A percentile compares a stretch with the other conserved stretches of the same genome.
phyloP scores from a whole-genome alignment of 495 filamentous ascomycete species.

The Penicillium arizonense region DNA sequence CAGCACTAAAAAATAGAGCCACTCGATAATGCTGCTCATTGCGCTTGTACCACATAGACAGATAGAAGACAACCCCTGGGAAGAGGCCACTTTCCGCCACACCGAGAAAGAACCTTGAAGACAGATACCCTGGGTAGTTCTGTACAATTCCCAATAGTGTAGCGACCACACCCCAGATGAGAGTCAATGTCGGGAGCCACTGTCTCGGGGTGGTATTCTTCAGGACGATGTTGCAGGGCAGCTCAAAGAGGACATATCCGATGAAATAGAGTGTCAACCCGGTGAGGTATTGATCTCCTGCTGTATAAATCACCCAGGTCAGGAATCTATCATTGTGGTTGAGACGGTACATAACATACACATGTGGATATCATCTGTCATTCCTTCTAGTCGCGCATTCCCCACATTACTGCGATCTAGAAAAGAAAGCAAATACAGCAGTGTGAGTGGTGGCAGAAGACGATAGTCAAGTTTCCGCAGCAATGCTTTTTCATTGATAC shows the following conservation, averaged over 20 bases:
- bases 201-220: slow-evolving; percentile 66
- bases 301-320: slow-evolving; percentile 19
- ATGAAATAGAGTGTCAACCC: slow-evolving; percentile 74
- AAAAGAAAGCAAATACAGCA: slow-evolving; percentile 72
- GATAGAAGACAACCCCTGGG: slow-evolving; percentile 76
- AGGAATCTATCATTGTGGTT: background rate
- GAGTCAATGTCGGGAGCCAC: slow-evolving; percentile 56
- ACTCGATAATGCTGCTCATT: slow-evolving; percentile 71
- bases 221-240: slow-evolving; percentile 72
- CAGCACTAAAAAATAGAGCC: slow-evolving; percentile 72
- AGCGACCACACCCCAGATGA: slow-evolving; percentile 63
- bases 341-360: slow-evolving; percentile 26
- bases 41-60: slow-evolving; percentile 84
- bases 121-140: slow-evolving; percentile 62
- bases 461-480: slow-evolving; percentile 64
- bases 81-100: slow-evolving; percentile 58
- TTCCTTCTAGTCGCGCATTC: slow-evolving; percentile 60
- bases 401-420: slow-evolving; percentile 73
- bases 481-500: slow-evolving; percentile 59
- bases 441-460: slow-evolving; percentile 63
- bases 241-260: slow-evolving; percentile 69
- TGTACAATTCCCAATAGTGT: slow-evolving; percentile 70
- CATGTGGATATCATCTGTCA: slow-evolving; percentile 63
- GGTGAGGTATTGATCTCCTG: slow-evolving; percentile 69
- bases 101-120: slow-evolving; percentile 48